Percentiles rank a stretch among this genome's conserved stretches.
Evolutionary conservation across 2,329 filamentous ascomycete genomes (phyloP).

Genomic region (Zymoseptoria pseudotritici): DNA sequence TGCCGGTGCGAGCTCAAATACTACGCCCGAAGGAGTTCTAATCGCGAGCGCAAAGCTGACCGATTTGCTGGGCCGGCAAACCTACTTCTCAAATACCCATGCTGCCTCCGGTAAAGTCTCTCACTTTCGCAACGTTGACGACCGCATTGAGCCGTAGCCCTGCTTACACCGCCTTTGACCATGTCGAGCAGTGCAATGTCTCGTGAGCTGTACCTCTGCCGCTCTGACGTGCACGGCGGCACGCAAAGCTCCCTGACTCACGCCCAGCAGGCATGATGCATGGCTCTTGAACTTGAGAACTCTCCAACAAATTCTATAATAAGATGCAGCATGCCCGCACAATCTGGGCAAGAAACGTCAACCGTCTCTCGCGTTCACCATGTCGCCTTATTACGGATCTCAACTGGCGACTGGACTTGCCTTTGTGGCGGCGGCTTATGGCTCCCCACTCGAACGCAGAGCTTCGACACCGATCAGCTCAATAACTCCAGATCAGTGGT

Average conservation of each 20-base stretch:
- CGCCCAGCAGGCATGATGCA: background rate
- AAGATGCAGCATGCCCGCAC: background rate
- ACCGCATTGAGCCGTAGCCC: too few species aligned
- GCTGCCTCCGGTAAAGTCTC: too few species aligned
- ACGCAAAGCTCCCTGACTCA: too few species aligned
- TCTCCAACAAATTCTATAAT: too few species aligned
- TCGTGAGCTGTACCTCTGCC: background rate
- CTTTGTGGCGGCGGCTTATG: background rate
- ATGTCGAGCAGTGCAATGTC: background rate
- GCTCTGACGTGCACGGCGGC: background rate
- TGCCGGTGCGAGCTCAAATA: too few species aligned
- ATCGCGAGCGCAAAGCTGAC: background rate
- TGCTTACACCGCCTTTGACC: background rate
- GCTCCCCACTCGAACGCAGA: background rate
- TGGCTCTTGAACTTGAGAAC: too few species aligned
- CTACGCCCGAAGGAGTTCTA: too few species aligned
- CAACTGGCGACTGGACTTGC: background rate
- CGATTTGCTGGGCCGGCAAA: background rate
- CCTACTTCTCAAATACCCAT: background rate
- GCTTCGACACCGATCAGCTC: constrained; percentile 1
- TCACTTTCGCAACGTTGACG: too few species aligned
- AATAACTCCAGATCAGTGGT: constrained; percentile 12
- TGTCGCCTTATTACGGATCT: background rate
- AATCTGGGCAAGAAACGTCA: background rate
- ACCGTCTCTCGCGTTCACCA: background rate